These are phyloP conservation scores for Erythrophleum ivorense DNA, from an alignment of 331 rosid species.

Conservation along the genomic window DNA sequence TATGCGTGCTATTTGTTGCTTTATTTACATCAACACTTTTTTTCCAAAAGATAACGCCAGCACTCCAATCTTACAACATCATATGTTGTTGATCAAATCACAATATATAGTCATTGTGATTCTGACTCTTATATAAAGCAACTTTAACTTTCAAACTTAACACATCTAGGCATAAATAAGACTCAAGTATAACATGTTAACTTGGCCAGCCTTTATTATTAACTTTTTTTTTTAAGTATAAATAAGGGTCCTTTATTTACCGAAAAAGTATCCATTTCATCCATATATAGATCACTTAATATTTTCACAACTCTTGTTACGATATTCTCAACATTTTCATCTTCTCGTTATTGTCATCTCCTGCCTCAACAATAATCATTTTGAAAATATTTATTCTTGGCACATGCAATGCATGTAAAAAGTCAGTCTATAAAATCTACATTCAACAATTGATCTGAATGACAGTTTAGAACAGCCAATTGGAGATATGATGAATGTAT, in stretches of 20 bases:
- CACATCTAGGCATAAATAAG: no score
- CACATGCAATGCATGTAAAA: conserved; percentile 28
- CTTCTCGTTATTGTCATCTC: background rate
- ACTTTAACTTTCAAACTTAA: background rate
- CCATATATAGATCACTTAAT: no score
- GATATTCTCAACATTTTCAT: no score
- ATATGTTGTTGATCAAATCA: background rate
- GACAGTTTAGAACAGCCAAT: background rate
- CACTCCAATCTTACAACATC: conserved; percentile 16
- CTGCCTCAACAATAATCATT: background rate
- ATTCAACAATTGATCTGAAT: background rate
- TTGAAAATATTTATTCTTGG: background rate
- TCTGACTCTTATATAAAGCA: background rate
- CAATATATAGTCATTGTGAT: background rate
- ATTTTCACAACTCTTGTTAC: no score
- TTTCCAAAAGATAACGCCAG: conserved; percentile 15
- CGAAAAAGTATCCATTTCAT: no score
- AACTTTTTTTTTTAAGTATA: no score
- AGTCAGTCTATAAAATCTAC: background rate
- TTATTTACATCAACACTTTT: conserved; percentile 20
- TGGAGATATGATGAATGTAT: background rate
- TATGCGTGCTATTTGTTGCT: background rate
- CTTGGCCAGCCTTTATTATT: no score
- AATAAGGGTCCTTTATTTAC: no score
- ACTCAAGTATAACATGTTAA: no score